Conservation (phyloP, 2,329 filamentous ascomycete species). For the Aspergillus fijiensis region DNA sequence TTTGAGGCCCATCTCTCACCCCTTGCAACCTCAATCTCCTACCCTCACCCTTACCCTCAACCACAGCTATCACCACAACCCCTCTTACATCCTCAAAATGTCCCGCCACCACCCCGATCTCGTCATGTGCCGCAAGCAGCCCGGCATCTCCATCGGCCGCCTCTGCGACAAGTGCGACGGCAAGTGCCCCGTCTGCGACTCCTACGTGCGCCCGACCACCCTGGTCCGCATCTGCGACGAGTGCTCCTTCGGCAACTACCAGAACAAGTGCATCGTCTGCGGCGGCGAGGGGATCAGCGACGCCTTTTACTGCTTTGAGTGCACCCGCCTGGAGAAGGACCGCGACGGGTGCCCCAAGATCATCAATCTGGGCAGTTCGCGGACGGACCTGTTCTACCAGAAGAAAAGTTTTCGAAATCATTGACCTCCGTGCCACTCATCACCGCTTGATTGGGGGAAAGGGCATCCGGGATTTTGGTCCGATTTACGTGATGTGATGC, state of each 20-base stretch:
- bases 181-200: conserved; percentile 98
- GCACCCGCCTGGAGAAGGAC: conserved; percentile 94
- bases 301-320: conserved; percentile 99
- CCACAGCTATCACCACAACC: not conserved
- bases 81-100: conserved; percentile 55
- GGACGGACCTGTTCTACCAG: conserved; percentile 84
- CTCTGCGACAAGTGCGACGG: conserved; percentile 99
- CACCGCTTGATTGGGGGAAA: too few species aligned
- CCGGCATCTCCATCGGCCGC: conserved; percentile 95
- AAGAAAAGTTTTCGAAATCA: conserved; percentile 60
- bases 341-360: conserved; percentile 98
- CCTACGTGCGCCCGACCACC: conserved; percentile 95
- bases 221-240: conserved; percentile 98
- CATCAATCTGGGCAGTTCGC: conserved; percentile 92
- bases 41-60: not conserved
- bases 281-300: conserved; percentile 97
- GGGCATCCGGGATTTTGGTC: too few species aligned
- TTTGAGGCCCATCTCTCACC: too few species aligned
- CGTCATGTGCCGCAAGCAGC: conserved; percentile 99
- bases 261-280: conserved; percentile 99
- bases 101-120: conserved; percentile 96
- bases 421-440: conserved; percentile 22
- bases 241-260: conserved; percentile 99
- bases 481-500: not conserved
- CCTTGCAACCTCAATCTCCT: too few species aligned